Base-by-base conservation (phyloP, 2,329 filamentous ascomycete species). In the Cryphonectria nitschkei region DNA sequence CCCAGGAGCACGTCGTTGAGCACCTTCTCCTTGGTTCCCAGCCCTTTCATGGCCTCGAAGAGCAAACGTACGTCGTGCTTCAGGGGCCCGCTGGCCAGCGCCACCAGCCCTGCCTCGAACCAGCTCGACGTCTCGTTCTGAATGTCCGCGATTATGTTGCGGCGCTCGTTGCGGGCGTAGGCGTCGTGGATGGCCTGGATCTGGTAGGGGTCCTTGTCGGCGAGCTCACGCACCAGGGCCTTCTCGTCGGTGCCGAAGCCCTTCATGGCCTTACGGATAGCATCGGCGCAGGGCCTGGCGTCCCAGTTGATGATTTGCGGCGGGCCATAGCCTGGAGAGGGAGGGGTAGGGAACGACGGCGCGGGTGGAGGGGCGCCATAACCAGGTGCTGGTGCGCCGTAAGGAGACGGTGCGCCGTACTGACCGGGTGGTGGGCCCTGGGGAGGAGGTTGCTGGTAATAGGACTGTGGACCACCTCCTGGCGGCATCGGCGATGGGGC, bases 211-310 rank as follows among this genome's bases (percentile, higher is more conserved):
- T 97, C 93, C 73, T 94, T 91, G 75, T 86, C 88, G 2, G 91
- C 83, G 11, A 98, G 83, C 3, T 91, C 83, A 2, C 84, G 83
- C 74, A 97, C 95, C 22, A 98, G 83, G 0, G 87, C 81, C 76
- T 90, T 91, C 80, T 98, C 95, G 76, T 98, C 90, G 0, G 95
- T 98, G 46, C 95, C 95, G 73, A 97, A 93, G 0, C 80, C 94
- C 81, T 97, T 97, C 94, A 98, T 97, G 2, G 95, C 93, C 75
- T 87, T 87, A 68, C 93, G 89, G 32, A 97, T 84, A 4, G 85
- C 88, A 70, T 94, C 88, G 0, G 93, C 92, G 75, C 96, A 90
- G 16, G 84, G 82, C 3, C 83, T 85, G 64, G 89, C 91, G 74
- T 97, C 90, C 85, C 86, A 91, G 41, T 88, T 85, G 60, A 93